Percentiles rank a stretch among this genome's conserved stretches.
phyloP scores from a whole-genome alignment of 768 basidiomycete genomes.

The Podaxis sp. region DNA sequence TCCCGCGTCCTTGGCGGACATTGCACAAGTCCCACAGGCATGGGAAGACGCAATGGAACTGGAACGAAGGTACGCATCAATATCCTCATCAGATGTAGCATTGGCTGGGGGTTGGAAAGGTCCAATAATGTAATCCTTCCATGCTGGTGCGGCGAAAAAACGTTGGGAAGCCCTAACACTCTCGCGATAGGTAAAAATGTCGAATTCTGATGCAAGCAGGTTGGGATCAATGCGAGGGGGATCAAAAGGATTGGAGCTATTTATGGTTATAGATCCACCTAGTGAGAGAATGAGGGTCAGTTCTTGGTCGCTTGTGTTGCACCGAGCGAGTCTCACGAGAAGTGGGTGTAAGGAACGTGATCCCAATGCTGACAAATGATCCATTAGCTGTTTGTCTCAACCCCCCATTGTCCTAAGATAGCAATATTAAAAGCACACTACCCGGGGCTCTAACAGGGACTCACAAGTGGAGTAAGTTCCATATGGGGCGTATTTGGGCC shows the following conservation, averaged over 20 bases:
- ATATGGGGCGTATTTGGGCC: conserved; percentile 18
- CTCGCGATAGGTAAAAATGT: conserved; percentile 21
- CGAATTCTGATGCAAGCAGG: conserved; percentile 21
- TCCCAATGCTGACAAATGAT: conserved; percentile 24
- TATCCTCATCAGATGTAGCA: conserved; percentile 21
- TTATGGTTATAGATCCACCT: conserved; percentile 23
- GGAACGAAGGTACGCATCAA: conserved; percentile 24
- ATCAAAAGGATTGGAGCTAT: conserved; percentile 23
- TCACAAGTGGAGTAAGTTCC: conserved; percentile 20
- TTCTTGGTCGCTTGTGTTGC: not conserved
- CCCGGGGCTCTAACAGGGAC: not conserved
- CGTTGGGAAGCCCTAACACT: conserved; percentile 18
- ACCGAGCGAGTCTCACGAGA: conserved; percentile 22
- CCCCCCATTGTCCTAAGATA: conserved; percentile 13
- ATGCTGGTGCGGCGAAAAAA: conserved; percentile 21
- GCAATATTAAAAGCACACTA: not conserved
- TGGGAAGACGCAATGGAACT: conserved; percentile 26
- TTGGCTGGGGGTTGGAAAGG: conserved; percentile 15
- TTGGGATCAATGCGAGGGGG: conserved; percentile 24
- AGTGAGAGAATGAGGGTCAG: not conserved
- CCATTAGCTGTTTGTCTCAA: conserved; percentile 19
- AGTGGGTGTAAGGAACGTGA: conserved; percentile 27
- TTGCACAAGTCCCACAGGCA: conserved; percentile 28
- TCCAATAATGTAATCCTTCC: conserved; percentile 21
- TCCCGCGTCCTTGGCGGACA: conserved; percentile 26